Conservation (phyloP, 495 filamentous ascomycete species). For the Xylaria grammica region DNA sequence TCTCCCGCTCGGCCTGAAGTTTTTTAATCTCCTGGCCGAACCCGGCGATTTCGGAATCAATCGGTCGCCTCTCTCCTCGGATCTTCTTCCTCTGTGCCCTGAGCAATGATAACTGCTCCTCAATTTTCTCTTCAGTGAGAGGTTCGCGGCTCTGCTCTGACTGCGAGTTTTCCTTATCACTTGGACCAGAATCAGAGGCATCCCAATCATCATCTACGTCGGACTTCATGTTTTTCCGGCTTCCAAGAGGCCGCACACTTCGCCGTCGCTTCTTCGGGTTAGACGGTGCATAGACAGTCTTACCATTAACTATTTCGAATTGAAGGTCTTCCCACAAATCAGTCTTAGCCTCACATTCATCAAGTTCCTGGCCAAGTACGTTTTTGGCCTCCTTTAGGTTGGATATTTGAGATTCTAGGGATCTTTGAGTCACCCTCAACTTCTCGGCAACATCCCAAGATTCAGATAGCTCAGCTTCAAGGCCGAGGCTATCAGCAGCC, state of each 20-base stretch:
- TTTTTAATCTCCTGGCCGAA: conserved; percentile 26
- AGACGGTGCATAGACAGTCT: conserved; percentile 55
- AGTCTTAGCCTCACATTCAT: conserved; percentile 42
- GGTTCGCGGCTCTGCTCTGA: conserved; percentile 14
- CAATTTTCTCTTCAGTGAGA: conserved; percentile 31
- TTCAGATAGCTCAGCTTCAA: conserved; percentile 52
- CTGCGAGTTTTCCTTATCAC: conserved; percentile 40
- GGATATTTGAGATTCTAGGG: conserved; percentile 46
- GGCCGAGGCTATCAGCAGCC: conserved; percentile 37
- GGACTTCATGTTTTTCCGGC: conserved; percentile 30
- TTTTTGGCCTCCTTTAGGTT: conserved; percentile 3
- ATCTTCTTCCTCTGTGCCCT: conserved; percentile 37
- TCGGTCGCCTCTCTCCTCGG: conserved; percentile 18
- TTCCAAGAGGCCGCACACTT: conserved; percentile 20
- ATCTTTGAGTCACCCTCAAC: conserved; percentile 29
- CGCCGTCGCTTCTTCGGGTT: conserved; percentile 42
- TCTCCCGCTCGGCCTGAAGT: conserved; percentile 30
- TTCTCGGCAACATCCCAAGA: conserved; percentile 25
- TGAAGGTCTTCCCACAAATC: conserved; percentile 53
- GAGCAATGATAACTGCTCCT: conserved; percentile 28
- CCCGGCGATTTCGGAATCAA: conserved; percentile 21
- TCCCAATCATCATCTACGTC: conserved; percentile 28
- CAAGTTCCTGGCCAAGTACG: conserved; percentile 38
- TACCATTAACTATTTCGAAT: conserved; percentile 49
- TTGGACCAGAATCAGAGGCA: conserved; percentile 26